Evolutionary conservation across 148 eudicot genomes (phyloP), one percentile per base, ranked within the genome.

Genomic region (Chenopodium berlandieri): DNA sequence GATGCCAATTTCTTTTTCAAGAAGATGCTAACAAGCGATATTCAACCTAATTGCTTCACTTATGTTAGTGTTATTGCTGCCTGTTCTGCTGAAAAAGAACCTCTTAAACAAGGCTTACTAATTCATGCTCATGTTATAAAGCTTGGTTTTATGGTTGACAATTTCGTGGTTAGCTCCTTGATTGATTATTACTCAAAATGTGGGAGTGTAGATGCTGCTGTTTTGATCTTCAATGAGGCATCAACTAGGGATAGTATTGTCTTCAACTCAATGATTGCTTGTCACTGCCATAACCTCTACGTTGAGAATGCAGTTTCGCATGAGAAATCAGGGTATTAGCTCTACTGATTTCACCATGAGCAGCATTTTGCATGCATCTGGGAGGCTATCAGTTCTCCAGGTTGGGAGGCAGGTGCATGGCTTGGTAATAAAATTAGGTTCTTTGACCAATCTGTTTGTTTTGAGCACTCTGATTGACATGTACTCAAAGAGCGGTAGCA

Each of bases 151-250:
- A 82, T 66, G 68, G 44, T 31, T 30, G 80, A 82, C 64, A 58
- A 34, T 74, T 89, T 83, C 63, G 71, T 87, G 9, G 84, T 71
- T 34, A 80, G 88, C 30, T 66, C 86, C 71, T 74, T 87, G 70
- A 84, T 89, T 65, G 88, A 87, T 80, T 89, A 31, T 50, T 87
- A 87, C 82, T 87, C 88, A 22, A 87, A 87, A 79, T 77, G 82
- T 79, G 88, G 91, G 74, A 72, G 22, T 47, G 71, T 85, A 19
- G 85, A 80, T 69, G 65, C 44, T 81, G 88, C 85, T 76, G 48
- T 56, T 47, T 68, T 30, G 47, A 50, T 87, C 27, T 87, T 89
- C 66, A 40, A 48, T 79, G 84, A 86, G 71, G 46, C 75, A 14
- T 25, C 31, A 11, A 52, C 47, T 2, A 83, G 69, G 75, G 89